Evolutionary conservation across 345 rosid species (phyloP).

Genomic region (Eucalyptus shirleyi): DNA sequence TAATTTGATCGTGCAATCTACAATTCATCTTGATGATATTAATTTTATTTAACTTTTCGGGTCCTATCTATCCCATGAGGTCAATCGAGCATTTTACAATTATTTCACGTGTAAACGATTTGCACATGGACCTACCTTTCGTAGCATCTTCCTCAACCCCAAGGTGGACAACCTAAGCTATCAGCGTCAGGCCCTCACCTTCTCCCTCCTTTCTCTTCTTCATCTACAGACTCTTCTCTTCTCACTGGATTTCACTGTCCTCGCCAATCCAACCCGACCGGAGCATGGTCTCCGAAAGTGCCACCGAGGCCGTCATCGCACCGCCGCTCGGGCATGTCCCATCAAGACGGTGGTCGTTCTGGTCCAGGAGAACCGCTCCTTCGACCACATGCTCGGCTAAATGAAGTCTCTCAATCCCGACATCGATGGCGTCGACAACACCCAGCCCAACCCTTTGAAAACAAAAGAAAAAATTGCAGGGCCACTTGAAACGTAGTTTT

Average conservation of each 20-base stretch:
- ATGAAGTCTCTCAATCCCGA: too few relatives aligned
- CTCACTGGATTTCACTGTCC: not conserved
- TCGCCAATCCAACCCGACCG: not conserved
- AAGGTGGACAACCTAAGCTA: not conserved
- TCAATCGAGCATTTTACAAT: not conserved
- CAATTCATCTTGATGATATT: not conserved
- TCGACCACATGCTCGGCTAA: too few relatives aligned
- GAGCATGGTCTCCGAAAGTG: not conserved
- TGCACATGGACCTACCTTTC: not conserved
- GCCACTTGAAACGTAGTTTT: too few relatives aligned
- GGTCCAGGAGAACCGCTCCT: slow-evolving; percentile 5
- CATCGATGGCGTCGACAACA: too few relatives aligned
- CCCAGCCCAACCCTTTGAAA: too few relatives aligned
- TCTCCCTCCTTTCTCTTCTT: not conserved
- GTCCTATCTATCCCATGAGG: not conserved
- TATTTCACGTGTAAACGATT: not conserved
- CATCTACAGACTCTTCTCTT: not conserved
- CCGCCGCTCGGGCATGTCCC: slow-evolving; percentile 9
- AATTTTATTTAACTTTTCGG: not conserved
- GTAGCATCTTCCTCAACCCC: not conserved
- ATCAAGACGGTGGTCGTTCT: slow-evolving; percentile 70
- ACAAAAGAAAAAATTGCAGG: too few relatives aligned
- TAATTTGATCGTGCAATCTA: not conserved
- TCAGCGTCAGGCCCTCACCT: not conserved
- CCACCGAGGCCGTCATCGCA: rapidly evolving